These are phyloP conservation scores for Pholiota molesta DNA, from an alignment of 768 basidiomycete genomes.

Conservation along the genomic window DNA sequence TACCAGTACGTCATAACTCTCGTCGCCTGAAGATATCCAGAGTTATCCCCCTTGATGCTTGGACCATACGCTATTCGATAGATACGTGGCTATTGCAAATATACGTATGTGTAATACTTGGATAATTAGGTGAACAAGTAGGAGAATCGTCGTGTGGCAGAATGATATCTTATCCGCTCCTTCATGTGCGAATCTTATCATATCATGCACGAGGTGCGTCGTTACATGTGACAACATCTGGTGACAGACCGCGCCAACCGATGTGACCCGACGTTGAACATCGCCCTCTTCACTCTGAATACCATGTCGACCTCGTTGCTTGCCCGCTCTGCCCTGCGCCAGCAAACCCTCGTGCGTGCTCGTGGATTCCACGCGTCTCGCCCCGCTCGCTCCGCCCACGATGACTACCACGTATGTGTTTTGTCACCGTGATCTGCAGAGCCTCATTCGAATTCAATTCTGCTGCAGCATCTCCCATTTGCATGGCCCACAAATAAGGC, in stretches of 20 bases:
- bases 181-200: neutral
- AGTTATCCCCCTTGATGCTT: no score
- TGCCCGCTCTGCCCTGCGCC: slow-evolving; percentile 44
- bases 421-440: slow-evolving; percentile 2
- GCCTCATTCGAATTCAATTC: slow-evolving; percentile 7
- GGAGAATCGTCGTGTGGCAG: no score
- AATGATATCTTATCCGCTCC: neutral
- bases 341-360: slow-evolving; percentile 35
- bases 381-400: slow-evolving; percentile 50
- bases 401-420: slow-evolving; percentile 57
- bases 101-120: no score
- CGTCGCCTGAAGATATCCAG: neutral
- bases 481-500: slow-evolving; percentile 51
- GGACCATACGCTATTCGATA: no score
- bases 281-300: neutral
- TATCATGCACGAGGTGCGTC: neutral
- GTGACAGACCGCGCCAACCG: slow-evolving; percentile 13
- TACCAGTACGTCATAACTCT: neutral
- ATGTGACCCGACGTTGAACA: slow-evolving; percentile 16
- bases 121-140: no score
- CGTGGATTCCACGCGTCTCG: slow-evolving; percentile 43
- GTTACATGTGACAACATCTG: neutral
- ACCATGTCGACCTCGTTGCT: slow-evolving; percentile 45
- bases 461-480: slow-evolving; percentile 58
- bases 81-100: no score